Conservation (phyloP, 2,329 filamentous ascomycete species). For the Colletotrichum lindemuthianum region DNA sequence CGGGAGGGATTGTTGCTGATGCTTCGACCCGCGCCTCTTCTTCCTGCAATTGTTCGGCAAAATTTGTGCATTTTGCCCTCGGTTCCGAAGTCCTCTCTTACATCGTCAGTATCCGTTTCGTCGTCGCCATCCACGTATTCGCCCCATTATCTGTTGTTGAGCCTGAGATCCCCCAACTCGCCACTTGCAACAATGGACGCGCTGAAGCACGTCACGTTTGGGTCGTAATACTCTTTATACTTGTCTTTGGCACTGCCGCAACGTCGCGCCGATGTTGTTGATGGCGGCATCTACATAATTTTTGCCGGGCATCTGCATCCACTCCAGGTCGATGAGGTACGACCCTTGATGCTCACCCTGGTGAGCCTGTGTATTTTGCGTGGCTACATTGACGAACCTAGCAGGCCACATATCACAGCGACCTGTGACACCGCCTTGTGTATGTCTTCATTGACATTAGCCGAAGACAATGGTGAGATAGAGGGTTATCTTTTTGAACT, state of each 20-base stretch:
- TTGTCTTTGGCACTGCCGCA: conserved; percentile 60
- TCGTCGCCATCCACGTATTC: conserved; percentile 58
- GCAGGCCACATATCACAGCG: conserved; percentile 71
- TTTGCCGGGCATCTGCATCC: conserved; percentile 43
- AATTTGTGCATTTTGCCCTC: conserved; percentile 8
- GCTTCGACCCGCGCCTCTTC: conserved; percentile 33
- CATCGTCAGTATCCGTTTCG: conserved; percentile 48
- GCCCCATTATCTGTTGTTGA: conserved; percentile 62
- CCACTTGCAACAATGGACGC: conserved; percentile 49
- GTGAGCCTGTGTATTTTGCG: conserved; percentile 39
- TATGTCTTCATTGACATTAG: conserved; percentile 57
- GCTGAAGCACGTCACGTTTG: conserved; percentile 59
- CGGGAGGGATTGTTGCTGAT: conserved; percentile 3
- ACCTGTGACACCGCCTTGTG: conserved; percentile 61
- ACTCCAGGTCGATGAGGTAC: conserved; percentile 69
- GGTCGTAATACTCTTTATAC: conserved; percentile 62
- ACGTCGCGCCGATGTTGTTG: conserved; percentile 53
- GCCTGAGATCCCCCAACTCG: conserved; percentile 53
- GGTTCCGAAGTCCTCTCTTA: conserved; percentile 30
- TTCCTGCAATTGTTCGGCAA: conserved; percentile 26
- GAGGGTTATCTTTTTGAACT: conserved; percentile 38
- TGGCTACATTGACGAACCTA: conserved; percentile 58
- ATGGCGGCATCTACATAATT: conserved; percentile 55
- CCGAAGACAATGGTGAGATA: neutral
- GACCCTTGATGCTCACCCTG: conserved; percentile 65